Evolutionary conservation across 2,329 filamentous ascomycete genomes (phyloP).

Genomic region (Emericellopsis cladophorae): DNA sequence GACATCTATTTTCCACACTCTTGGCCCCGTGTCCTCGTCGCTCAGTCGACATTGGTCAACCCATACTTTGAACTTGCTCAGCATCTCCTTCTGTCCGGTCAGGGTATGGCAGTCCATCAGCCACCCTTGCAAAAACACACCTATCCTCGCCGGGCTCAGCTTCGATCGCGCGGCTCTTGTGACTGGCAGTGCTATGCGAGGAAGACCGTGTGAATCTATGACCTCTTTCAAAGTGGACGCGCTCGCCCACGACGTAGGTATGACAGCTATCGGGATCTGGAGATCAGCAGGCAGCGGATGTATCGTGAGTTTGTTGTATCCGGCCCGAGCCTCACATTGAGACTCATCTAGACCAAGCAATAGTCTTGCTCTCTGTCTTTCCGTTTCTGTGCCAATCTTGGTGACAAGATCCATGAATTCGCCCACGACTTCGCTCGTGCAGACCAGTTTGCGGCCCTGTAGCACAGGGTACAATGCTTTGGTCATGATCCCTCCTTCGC

Average conservation of each 20-base stretch:
- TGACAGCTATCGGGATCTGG: conserved; percentile 19
- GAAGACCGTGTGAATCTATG: no score
- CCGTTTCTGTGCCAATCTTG: conserved; percentile 22
- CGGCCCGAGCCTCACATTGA: not conserved
- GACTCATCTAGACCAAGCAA: not conserved
- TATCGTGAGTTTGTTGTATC: conserved; percentile 18
- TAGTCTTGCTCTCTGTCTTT: conserved; percentile 19
- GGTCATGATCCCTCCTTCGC: conserved; percentile 18
- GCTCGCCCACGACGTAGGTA: no score
- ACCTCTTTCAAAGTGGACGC: no score
- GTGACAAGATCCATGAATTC: conserved; percentile 23
- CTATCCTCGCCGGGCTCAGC: no score
- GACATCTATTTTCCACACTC: conserved; percentile 19
- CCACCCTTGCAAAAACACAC: conserved; percentile 26
- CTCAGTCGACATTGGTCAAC: conserved; percentile 14
- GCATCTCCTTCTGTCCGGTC: conserved; percentile 27
- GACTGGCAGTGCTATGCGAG: no score
- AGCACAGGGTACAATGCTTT: conserved; percentile 21
- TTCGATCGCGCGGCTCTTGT: no score
- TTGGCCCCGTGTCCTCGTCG: conserved; percentile 17
- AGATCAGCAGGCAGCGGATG: conserved; percentile 16
- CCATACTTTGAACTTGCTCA: conserved; percentile 20
- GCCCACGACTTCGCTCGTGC: conserved; percentile 23
- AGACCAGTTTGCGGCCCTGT: conserved; percentile 17
- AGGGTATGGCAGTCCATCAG: conserved; percentile 8